Conservation (phyloP, 179 eudicot genomes). For the Camellia oleifera region DNA sequence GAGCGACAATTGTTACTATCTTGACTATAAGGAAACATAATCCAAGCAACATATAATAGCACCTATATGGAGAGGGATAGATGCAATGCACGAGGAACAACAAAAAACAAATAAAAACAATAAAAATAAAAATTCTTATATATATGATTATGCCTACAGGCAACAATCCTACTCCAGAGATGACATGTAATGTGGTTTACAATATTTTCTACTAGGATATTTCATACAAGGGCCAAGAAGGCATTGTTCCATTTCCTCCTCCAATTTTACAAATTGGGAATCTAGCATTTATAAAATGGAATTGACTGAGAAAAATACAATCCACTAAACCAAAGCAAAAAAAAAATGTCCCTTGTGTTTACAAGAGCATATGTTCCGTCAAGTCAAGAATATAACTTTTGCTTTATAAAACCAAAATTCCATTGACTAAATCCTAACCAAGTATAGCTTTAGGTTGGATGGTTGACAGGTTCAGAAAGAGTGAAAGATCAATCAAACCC, state of each 20-base stretch:
- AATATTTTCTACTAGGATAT: neutral
- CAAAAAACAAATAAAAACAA: too few species aligned
- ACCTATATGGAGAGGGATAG: neutral
- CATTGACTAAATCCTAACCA: neutral
- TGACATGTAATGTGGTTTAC: neutral
- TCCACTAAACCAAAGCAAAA: neutral
- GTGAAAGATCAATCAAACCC: neutral
- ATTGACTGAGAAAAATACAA: neutral
- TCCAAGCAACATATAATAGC: too few species aligned
- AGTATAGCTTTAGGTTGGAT: neutral
- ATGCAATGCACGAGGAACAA: neutral
- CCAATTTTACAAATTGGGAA: neutral
- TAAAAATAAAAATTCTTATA: neutral
- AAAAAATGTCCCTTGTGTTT: neutral
- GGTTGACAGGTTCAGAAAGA: neutral
- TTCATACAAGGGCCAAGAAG: too few species aligned
- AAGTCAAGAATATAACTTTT: neutral
- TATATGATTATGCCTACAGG: neutral
- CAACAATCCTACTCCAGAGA: neutral
- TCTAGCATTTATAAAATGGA: neutral
- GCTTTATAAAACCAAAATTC: neutral
- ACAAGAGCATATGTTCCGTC: neutral
- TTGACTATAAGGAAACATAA: neutral
- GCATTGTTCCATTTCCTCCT: neutral
- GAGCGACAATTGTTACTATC: neutral